Base-by-base conservation (phyloP, 805 yeast genomes). In the Ogataea philodendri region DNA sequence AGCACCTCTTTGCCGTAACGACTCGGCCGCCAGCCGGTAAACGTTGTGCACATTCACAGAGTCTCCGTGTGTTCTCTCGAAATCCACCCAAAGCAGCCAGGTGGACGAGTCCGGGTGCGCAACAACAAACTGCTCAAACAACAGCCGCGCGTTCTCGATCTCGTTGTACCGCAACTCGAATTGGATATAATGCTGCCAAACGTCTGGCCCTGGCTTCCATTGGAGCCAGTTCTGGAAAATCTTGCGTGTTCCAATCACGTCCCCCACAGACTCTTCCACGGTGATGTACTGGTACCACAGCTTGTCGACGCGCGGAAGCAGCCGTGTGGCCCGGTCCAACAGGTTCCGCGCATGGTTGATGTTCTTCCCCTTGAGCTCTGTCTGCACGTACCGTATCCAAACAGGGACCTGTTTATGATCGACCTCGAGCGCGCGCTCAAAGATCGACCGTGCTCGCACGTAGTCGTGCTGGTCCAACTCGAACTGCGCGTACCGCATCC, bases 401-500 rank as follows among this genome's bases (percentile, higher is more conserved):
- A 90, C 59, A 5, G 95, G 88, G 2, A 89, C 78, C 54, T 81
- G 78, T 18, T 79, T 75, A 10, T 76, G 73, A 50, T 86, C 83
- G 7, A 85, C 86, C 34, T 78, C 82, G 20, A 90, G 56, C 0
- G 95, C 94, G 33, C 97, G 68, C 57, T 90, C 98, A 61, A 83
- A 84, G 5, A 93, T 69, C 0, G 96, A 84, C 37, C 97, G 66
- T 0, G 95, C 95, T 15, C 97, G 67, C 13, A 74, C 68, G 42
- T 74, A 69, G 52, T 90, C 95, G 41, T 78, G 81, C 48, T 85
- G 90, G 5, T 82, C 83, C 4, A 80, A 57, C 59, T 90, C 98
- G 75, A 88, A 86, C 40, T 73, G 74, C 0, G 96, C 97, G 58
- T 90, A 93, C 37, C 96, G 67, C 55, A 86, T 70, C 96, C 97